Evolutionary conservation across 2,329 filamentous ascomycete genomes (phyloP).

Genomic region (Mollisiaceae sp.): DNA sequence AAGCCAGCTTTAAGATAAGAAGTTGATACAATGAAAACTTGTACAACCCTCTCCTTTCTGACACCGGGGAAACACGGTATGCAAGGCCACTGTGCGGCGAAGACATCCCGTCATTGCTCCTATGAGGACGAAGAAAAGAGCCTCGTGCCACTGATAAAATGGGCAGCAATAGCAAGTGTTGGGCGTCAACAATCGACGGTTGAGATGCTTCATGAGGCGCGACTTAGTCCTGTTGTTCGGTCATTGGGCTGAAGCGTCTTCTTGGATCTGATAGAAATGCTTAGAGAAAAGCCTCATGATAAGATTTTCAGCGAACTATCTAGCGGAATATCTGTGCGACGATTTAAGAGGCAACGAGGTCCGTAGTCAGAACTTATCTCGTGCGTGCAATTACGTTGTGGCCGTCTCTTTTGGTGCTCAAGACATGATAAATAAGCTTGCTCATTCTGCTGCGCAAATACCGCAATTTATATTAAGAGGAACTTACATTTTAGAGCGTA

Average conservation of each 20-base stretch:
- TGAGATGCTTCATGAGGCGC: neutral
- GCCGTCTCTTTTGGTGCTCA: neutral
- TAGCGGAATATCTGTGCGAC: neutral
- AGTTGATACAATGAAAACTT: constrained; percentile 13
- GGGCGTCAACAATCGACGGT: neutral
- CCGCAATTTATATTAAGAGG: neutral
- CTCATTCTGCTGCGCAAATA: neutral
- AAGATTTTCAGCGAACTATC: neutral
- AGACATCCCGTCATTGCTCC: neutral
- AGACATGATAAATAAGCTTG: neutral
- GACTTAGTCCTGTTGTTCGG: neutral
- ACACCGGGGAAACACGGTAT: neutral
- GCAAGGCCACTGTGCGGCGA: neutral
- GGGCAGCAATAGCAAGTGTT: constrained; percentile 1
- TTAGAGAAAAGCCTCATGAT: neutral
- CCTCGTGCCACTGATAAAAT: neutral
- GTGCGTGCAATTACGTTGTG: neutral
- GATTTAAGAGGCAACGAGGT: neutral
- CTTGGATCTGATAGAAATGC: neutral
- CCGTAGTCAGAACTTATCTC: neutral
- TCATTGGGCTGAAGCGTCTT: neutral
- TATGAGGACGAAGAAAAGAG: neutral
- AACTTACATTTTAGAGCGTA: neutral
- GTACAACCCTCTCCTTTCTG: constrained; percentile 7
- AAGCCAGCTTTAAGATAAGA: constrained; percentile 14